A percentile compares a stretch with the other conserved stretches of the same genome.
phyloP scores from a whole-genome alignment of 768 basidiomycete genomes.

The Mycena vulgaris region DNA sequence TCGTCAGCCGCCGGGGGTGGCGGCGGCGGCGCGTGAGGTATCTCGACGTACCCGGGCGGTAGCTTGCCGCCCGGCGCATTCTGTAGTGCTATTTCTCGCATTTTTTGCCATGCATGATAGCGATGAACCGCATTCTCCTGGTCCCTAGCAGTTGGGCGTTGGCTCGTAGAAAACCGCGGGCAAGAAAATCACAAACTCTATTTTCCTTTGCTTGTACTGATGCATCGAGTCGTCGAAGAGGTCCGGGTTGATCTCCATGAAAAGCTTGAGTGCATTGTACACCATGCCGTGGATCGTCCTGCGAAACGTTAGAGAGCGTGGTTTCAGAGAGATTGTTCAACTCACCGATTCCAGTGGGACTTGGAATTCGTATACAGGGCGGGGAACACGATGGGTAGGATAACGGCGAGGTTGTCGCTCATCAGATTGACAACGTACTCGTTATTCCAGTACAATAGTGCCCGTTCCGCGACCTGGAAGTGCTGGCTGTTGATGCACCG shows the following conservation, averaged over 20 bases:
- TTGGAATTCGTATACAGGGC: constrained; percentile 96
- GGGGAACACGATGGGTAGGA: constrained; percentile 97
- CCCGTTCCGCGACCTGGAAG: constrained; percentile 99
- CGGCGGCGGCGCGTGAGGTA: constrained; percentile 81
- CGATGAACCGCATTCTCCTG: constrained; percentile 88
- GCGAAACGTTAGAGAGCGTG: constrained; percentile 28
- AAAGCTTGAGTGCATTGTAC: constrained; percentile 97
- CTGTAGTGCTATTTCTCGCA: constrained; percentile 82
- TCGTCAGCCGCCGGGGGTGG: constrained; percentile 86
- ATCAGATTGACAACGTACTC: constrained; percentile 99
- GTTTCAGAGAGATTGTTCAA: constrained; percentile 24
- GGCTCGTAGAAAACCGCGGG: not conserved
- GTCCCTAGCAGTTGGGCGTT: constrained; percentile 74
- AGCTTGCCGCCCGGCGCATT: constrained; percentile 80
- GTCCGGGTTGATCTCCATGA: constrained; percentile 99
- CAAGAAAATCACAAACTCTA: constrained; percentile 72
- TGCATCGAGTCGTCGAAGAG: constrained; percentile 95
- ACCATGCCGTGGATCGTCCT: constrained; percentile 99
- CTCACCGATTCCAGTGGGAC: constrained; percentile 98
- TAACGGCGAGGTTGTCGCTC: constrained; percentile 92
- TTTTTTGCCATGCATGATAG: constrained; percentile 91
- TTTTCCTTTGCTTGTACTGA: constrained; percentile 90
- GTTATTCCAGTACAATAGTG: constrained; percentile 99
- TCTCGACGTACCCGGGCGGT: constrained; percentile 79
- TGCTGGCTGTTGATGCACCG: constrained; percentile 99